Evolutionary conservation across 805 yeast genomes (phyloP), one percentile per base, ranked within the genome.

Genomic region (Peterozyma toletana): DNA sequence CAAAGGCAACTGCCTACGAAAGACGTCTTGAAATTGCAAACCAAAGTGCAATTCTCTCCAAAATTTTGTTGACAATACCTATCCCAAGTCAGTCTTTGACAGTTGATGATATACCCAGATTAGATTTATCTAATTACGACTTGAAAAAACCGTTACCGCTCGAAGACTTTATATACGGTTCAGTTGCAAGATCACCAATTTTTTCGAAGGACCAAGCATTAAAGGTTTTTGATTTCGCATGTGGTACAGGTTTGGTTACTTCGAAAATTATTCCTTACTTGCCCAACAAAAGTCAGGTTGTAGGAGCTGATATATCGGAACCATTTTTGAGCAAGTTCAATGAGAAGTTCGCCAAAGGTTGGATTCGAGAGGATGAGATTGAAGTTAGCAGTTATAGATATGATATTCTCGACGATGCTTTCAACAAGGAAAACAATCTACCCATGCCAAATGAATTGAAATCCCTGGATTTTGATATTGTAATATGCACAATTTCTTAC

Each of bases 181-280:
- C 27, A 21, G 27, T 37, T 38, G 33, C 39, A 29, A 16, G 35
- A 10, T 39, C 46, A 7, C n/a, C 45, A 27, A 27, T 50, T 18
- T 48, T 47, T 31, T 14, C 35, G 2, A 14, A 35, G 5, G 41
- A 57, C 45, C 15, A 37, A 14, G 37, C 29, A 9, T 9, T 53
- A 21, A 48, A 47, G 33, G 35, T 64, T 6, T 41, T 70, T 38
- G 74, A 70, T 48, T 69, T 70, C 52, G 73, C 72, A 0, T 68
- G 73, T 46, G 75, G 75, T 3, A 60, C 71, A 1, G 75, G 73
- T 0, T 44, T 65, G 9, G 55, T 67, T 14, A 59, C 66, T 2
- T 50, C 54, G 41, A 54, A 53, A n/a, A 40, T 68, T 18, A 57
- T 56, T 5, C 67, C 66, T 3, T 60, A 60, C 44, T 44, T 67